A percentile compares a stretch with the other conserved stretches of the same genome.
Conservation (phyloP, 1,284 basidiomycete genomes). For the Polyporus tsugae region DNA sequence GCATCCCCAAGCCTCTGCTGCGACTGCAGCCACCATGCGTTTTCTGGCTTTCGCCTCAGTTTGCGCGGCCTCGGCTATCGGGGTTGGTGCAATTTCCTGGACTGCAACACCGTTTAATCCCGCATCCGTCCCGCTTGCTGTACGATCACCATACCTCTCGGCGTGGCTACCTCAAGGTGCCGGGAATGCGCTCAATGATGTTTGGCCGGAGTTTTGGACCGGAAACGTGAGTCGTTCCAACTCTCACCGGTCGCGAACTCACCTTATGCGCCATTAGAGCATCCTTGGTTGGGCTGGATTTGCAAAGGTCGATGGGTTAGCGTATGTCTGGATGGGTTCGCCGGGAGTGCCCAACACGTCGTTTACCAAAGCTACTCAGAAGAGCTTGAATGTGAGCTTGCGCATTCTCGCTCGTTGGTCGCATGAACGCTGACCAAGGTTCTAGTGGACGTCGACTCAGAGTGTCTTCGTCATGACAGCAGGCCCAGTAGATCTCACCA, state of each 20-base stretch:
- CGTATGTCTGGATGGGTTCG: slow-evolving; percentile 67
- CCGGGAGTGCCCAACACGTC: slow-evolving; percentile 51
- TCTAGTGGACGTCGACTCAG: slow-evolving; percentile 70
- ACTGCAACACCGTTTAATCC: slow-evolving; percentile 66
- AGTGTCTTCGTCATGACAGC: slow-evolving; percentile 67
- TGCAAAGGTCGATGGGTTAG: slow-evolving; percentile 63
- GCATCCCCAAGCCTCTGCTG: background rate
- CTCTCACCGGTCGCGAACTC: background rate
- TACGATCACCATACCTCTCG: slow-evolving; percentile 70
- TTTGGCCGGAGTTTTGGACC: slow-evolving; percentile 74
- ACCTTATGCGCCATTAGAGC: slow-evolving; percentile 39
- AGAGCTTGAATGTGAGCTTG: slow-evolving; percentile 54
- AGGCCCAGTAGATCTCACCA: slow-evolving; percentile 64
- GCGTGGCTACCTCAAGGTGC: slow-evolving; percentile 65
- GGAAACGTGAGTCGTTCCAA: slow-evolving; percentile 51
- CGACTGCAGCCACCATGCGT: background rate
- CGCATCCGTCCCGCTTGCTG: slow-evolving; percentile 64
- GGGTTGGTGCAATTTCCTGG: slow-evolving; percentile 44
- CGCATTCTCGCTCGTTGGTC: background rate
- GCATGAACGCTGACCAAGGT: background rate
- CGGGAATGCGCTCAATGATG: slow-evolving; percentile 62
- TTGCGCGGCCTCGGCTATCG: background rate
- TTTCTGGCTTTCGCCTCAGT: background rate
- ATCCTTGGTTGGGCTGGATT: slow-evolving; percentile 73
- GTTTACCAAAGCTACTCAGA: slow-evolving; percentile 61